Conservation (phyloP, 148 eudicot genomes). For the Rhododendron mucronatum region DNA sequence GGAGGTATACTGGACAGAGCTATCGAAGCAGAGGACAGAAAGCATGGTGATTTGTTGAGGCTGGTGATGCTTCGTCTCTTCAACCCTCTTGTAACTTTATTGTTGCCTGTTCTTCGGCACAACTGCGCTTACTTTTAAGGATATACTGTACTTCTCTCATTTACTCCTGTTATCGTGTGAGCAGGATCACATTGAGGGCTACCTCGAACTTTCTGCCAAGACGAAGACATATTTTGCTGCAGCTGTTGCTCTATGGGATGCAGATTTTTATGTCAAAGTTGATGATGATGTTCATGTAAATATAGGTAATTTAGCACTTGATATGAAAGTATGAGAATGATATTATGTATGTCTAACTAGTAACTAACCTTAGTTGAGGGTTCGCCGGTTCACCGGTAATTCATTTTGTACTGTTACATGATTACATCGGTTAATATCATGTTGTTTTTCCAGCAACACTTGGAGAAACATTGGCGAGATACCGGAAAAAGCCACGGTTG, state of each 20-base stretch:
- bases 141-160: background rate
- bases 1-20: slow-evolving; percentile 66
- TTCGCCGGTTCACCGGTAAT: background rate
- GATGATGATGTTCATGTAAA: slow-evolving; percentile 61
- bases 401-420: background rate
- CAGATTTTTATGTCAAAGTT: slow-evolving; percentile 53
- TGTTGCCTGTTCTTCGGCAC: background rate
- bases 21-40: slow-evolving; percentile 37
- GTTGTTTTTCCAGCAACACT: slow-evolving; percentile 35
- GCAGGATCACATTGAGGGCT: slow-evolving; percentile 58
- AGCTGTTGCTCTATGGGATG: slow-evolving; percentile 49
- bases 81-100: background rate
- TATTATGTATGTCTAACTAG: background rate
- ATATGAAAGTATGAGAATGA: background rate
- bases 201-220: slow-evolving; percentile 53
- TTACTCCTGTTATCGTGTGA: background rate
- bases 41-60: slow-evolving; percentile 42
- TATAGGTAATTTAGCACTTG: slow-evolving; percentile 29
- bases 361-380: background rate
- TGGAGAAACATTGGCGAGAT: slow-evolving; percentile 48
- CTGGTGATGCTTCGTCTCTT: slow-evolving; percentile 29
- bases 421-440: background rate
- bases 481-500: slow-evolving; percentile 40
- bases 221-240: slow-evolving; percentile 52
- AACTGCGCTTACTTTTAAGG: background rate